A percentile compares a stretch with the other conserved stretches of the same genome.
Evolutionary conservation across 345 rosid genomes (phyloP).

Genomic region (Raphanus raphanistrum): DNA sequence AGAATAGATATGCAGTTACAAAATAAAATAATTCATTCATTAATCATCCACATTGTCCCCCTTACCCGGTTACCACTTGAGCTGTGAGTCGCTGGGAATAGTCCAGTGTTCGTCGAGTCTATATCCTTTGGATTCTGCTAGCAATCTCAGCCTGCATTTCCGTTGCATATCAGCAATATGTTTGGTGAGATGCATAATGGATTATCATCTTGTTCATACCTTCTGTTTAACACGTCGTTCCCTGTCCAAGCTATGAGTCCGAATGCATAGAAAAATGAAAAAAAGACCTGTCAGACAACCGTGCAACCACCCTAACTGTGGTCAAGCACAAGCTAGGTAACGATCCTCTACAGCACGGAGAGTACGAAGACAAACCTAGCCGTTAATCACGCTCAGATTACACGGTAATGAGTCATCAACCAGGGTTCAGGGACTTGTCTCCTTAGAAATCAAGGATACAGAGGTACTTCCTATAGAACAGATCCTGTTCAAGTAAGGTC

Average conservation of each 20-base stretch:
- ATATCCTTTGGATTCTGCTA: conserved; percentile 88
- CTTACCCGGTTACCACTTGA: conserved; percentile 75
- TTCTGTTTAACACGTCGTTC: conserved; percentile 84
- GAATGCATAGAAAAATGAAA: conserved; percentile 52
- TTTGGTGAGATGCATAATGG: background rate
- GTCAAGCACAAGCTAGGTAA: background rate
- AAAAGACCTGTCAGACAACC: conserved; percentile 33
- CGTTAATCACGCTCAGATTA: conserved; percentile 36
- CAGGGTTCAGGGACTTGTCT: conserved; percentile 24
- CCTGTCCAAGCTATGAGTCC: conserved; percentile 98
- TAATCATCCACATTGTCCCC: background rate
- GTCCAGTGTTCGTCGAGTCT: conserved; percentile 85
- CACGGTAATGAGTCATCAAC: conserved; percentile 17
- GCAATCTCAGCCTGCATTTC: conserved; percentile 72
- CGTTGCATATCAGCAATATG: background rate
- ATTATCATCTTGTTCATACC: conserved; percentile 33
- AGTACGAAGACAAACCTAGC: background rate
- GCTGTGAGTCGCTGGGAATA: conserved; percentile 81
- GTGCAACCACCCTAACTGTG: conserved; percentile 26
- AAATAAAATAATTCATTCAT: background rate
- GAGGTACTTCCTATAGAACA: conserved; percentile 27
- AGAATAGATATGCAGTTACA: too few species aligned
- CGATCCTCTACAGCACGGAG: conserved; percentile 33
- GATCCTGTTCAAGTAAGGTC: conserved; percentile 42
- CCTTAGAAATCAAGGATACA: conserved; percentile 27